These are phyloP conservation scores for Pyracantha coccinea DNA, from an alignment of 331 rosid species.

Conservation along the genomic window DNA sequence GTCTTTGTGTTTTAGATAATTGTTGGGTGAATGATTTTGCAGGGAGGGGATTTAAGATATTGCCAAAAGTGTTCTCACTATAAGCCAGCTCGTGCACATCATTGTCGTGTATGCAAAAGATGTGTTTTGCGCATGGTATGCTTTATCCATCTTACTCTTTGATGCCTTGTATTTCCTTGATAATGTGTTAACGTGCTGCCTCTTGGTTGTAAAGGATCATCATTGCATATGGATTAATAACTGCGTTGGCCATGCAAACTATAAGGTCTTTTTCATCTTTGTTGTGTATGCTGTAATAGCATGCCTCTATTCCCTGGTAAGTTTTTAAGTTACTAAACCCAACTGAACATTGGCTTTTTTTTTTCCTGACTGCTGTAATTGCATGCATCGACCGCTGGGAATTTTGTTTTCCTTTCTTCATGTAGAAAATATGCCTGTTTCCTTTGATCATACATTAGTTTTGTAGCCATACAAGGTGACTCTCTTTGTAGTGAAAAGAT, in stretches of 20 bases:
- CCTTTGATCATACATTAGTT: neutral
- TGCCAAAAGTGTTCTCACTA: conserved; percentile 92
- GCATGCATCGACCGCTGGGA: neutral
- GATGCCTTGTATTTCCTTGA: conserved; percentile 17
- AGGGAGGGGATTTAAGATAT: conserved; percentile 95
- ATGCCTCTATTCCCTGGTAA: conserved; percentile 89
- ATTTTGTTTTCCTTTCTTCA: neutral
- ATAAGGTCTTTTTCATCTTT: conserved; percentile 76
- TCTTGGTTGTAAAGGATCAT: conserved; percentile 71
- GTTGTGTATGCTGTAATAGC: conserved; percentile 76
- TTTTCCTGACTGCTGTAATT: neutral
- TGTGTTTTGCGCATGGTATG: conserved; percentile 97
- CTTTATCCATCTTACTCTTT: conserved; percentile 14
- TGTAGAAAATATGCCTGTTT: neutral
- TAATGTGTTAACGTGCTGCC: conserved; percentile 33
- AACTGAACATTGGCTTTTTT: neutral
- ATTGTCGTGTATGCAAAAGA: conserved; percentile 92
- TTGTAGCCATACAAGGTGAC: neutral
- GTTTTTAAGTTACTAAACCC: conserved; percentile 16
- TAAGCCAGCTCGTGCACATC: conserved; percentile 99
- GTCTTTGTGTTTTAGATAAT: neutral
- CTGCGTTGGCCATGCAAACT: conserved; percentile 94
- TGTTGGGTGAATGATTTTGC: conserved; percentile 29
- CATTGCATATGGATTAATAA: conserved; percentile 98
- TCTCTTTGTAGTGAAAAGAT: conserved; percentile 5